Conservation (phyloP, 169 alveolate species). For the Plasmodium adleri region DNA sequence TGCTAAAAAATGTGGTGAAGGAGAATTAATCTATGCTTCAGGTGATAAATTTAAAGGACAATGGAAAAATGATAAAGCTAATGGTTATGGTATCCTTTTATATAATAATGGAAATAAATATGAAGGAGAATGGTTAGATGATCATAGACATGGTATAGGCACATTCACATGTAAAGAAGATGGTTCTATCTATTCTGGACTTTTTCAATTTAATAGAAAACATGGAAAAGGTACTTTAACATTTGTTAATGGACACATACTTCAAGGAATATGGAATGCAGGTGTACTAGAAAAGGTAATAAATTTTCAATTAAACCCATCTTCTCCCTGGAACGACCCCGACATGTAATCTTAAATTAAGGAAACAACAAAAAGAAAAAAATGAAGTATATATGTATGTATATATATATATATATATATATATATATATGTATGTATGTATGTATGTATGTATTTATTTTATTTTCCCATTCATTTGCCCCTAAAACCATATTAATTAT, state of each 20-base stretch:
- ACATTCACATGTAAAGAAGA: slow-evolving; percentile 93
- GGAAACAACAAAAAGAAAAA: neutral
- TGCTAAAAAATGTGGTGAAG: slow-evolving; percentile 95
- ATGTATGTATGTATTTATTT: too few species aligned
- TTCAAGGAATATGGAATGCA: slow-evolving; percentile 87
- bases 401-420: too few species aligned
- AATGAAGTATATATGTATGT: neutral
- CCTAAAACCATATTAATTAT: too few species aligned
- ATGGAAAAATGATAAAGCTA: slow-evolving; percentile 96
- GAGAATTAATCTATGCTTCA: slow-evolving; percentile 94
- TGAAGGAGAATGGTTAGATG: slow-evolving; percentile 94
- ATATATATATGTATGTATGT: too few species aligned
- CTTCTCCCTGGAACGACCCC: slow-evolving; percentile 86
- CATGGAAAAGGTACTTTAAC: slow-evolving; percentile 92
- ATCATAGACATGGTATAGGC: slow-evolving; percentile 93
- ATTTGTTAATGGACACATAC: slow-evolving; percentile 85
- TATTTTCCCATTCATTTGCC: too few species aligned
- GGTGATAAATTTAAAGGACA: slow-evolving; percentile 92
- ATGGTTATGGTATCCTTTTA: slow-evolving; percentile 94
- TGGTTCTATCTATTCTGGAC: slow-evolving; percentile 91
- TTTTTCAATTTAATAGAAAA: slow-evolving; percentile 89
- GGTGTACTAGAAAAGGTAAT: slow-evolving; percentile 82
- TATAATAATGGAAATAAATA: slow-evolving; percentile 95
- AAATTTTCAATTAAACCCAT: slow-evolving; percentile 79
- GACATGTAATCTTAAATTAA: slow-evolving; percentile 59